A percentile compares a stretch with the other conserved stretches of the same genome.
Evolutionary conservation across 139 green algal species (phyloP).

Genomic region (Chlorella sp.): DNA sequence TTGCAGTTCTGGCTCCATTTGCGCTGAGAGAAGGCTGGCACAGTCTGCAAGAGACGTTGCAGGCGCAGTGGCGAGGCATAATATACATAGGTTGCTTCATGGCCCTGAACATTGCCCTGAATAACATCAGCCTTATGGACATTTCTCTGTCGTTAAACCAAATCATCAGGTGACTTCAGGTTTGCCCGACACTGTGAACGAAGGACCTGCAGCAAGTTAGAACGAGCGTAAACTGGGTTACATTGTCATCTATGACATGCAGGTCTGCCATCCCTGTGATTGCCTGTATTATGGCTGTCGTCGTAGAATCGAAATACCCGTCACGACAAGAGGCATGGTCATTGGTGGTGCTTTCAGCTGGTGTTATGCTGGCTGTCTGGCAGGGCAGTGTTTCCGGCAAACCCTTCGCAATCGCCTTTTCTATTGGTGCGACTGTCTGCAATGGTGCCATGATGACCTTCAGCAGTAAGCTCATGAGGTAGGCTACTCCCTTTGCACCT

Average conservation of each 20-base stretch:
- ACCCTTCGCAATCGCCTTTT: conserved; percentile 45
- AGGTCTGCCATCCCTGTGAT: conserved; percentile 52
- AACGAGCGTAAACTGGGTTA: conserved; percentile 68
- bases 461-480: conserved; percentile 44
- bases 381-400: conserved; percentile 51
- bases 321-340: conserved; percentile 34
- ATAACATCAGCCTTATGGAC: conserved; percentile 66
- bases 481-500: background rate
- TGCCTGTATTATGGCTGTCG: conserved; percentile 51
- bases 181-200: background rate
- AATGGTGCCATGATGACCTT: conserved; percentile 68
- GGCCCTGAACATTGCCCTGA: conserved; percentile 66
- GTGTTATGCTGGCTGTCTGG: conserved; percentile 63
- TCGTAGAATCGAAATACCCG: conserved; percentile 57
- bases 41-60: conserved; percentile 49
- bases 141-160: conserved; percentile 69
- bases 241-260: conserved; percentile 29
- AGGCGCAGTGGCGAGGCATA: conserved; percentile 60
- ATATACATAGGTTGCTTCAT: conserved; percentile 63
- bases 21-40: conserved; percentile 38
- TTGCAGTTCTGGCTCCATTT: conserved; percentile 53
- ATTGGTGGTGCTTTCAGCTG: conserved; percentile 54
- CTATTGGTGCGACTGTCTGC: conserved; percentile 43
- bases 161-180: conserved; percentile 50
- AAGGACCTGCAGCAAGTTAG: too few species aligned